Percentiles rank a stretch among this genome's conserved stretches.
phyloP scores from a whole-genome alignment of 179 eudicot species.

The Heliamphora pulchella region DNA sequence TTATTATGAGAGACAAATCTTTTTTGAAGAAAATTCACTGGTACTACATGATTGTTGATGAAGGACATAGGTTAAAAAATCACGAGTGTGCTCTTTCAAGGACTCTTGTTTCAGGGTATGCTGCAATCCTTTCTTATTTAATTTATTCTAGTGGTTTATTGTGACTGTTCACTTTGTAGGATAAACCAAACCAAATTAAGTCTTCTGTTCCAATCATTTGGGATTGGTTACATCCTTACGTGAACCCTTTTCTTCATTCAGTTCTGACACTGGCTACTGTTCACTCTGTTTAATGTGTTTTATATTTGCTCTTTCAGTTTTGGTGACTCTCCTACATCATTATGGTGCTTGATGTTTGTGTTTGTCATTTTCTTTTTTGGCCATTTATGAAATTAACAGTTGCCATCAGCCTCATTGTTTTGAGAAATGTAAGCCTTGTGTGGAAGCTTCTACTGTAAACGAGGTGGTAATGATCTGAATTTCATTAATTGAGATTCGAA shows the following conservation, averaged over 20 bases:
- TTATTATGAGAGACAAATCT: constrained; percentile 91
- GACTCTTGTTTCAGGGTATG: constrained; percentile 87
- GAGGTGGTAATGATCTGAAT: background rate
- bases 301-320: background rate
- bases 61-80: constrained; percentile 93
- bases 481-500: background rate
- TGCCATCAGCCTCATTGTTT: background rate
- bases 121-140: constrained; percentile 11
- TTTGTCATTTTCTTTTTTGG: background rate
- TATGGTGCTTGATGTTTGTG: background rate
- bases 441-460: background rate
- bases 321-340: background rate
- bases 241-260: too few species aligned
- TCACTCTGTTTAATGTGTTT: too few species aligned
- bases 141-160: background rate
- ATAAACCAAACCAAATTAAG: background rate
- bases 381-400: background rate
- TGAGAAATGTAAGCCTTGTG: background rate
- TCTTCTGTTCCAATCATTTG: too few species aligned
- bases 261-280: too few species aligned
- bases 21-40: constrained; percentile 89
- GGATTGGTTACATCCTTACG: too few species aligned
- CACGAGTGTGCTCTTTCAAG: constrained; percentile 88
- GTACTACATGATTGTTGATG: constrained; percentile 95
- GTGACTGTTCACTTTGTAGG: background rate